Base-by-base conservation (phyloP, 768 basidiomycete species). In the Goffeauzyma gilvescens region DNA sequence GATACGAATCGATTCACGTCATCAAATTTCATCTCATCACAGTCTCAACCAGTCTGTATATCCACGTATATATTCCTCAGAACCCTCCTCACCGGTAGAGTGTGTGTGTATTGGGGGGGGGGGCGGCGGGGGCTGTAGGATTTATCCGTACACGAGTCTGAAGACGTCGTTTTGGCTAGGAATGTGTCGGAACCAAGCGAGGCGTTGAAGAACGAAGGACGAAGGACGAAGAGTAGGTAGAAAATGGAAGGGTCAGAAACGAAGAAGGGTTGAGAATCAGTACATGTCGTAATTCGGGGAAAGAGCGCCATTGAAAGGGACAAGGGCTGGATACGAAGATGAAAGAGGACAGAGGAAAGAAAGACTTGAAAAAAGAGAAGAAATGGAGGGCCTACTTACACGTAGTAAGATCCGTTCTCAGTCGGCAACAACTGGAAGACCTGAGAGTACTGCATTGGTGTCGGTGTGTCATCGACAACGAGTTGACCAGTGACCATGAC, bases 401-500 rank as follows among this genome's bases (percentile, higher is more conserved):
- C 81, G 60, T 78, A 95, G 70, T 79, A 89, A 51, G 74, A 74
- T 15, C 50, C 54, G 5, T 69, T 74, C 2, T 89, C 82, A 21
- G 74, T n/a, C 20, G 17, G 4, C 46, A 54, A 52, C 44, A 63
- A 57, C 52, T 90, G 85, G 75, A 98, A 98, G 49, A 76, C 69
- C 66, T 98, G 93, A 51, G 78, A 82, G 70, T 83, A 98, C 55
- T 75, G 76, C 44, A 98, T 68, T n/a, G 83, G 75, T 52, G 81
- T 81, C 44, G 65, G 32, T 50, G 69, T 71, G 48, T 81, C 83
- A 53, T 95, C 89, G 51, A 96, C 89, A 34, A 78, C 26, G 27
- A 95, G 68, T 33, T 75, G 62, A 3, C 90, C 90, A n/a, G 87
- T 93, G 15, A 96, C 85, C 59, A 76, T 75, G 45, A 95, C 84